phyloP scores from a whole-genome alignment of 371 early-diverging fungal genomes.

The Catenaria anguillulae region DNA sequence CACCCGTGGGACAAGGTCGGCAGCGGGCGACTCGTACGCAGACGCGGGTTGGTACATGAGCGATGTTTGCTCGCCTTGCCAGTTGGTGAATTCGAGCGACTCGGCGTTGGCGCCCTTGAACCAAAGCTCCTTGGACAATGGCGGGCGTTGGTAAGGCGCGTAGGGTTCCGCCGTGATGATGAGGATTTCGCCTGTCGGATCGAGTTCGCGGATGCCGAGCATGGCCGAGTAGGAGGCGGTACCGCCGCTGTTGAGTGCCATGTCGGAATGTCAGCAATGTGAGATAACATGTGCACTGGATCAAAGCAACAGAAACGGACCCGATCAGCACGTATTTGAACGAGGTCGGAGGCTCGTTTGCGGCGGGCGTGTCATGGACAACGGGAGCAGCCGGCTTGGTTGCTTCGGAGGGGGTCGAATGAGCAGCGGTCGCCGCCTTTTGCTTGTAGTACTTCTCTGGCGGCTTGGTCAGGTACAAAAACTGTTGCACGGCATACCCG shows the following conservation, averaged over 20 bases:
- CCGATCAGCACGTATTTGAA: constrained; percentile 31
- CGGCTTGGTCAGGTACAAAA: constrained; percentile 2
- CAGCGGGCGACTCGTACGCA: constrained; percentile 20
- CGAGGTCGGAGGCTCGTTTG: neutral
- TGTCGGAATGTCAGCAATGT: neutral
- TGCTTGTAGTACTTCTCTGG: constrained; percentile 7
- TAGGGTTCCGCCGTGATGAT: constrained; percentile 47
- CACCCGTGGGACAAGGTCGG: constrained; percentile 27
- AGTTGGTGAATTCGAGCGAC: constrained; percentile 46
- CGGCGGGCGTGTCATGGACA: neutral
- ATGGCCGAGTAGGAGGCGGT: constrained; percentile 53
- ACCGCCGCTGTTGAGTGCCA: constrained; percentile 41
- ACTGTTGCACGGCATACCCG: too few relatives aligned
- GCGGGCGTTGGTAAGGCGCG: constrained; percentile 47
- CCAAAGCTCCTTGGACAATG: constrained; percentile 45
- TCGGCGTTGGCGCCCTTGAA: constrained; percentile 27
- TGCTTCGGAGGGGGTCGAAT: neutral
- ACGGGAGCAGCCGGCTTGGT: neutral
- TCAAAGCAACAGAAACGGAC: neutral
- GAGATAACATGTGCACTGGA: too few relatives aligned
- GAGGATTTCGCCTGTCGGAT: constrained; percentile 49
- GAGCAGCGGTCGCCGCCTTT: neutral
- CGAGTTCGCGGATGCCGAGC: constrained; percentile 48
- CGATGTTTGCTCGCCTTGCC: constrained; percentile 50
- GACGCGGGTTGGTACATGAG: constrained; percentile 23